Evolutionary conservation across 176 grass and related monocot species (phyloP), one percentile per base, ranked within the genome.

Genomic region (Pontederia paniculata): DNA sequence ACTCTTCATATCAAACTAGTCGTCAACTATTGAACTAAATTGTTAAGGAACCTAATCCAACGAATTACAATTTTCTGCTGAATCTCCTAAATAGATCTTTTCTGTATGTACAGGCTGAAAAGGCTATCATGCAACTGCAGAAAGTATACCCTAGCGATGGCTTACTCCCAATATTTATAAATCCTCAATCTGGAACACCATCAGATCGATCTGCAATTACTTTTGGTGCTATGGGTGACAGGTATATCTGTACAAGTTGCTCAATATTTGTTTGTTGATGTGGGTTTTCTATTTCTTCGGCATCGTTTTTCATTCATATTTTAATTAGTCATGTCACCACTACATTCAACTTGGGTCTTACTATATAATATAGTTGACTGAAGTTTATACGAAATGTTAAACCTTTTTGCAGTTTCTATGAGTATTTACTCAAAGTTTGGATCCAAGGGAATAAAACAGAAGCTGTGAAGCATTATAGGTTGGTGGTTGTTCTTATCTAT

Each of bases 221-320:
- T 79, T 93, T 98, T 42, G 94, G 94, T 85, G 94, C 94, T 55
- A 88, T 98, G 83, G 94, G 94, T 69, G 94, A 98, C 76, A 93
- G 87, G 94, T 93, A 62, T 20, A 31, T 67, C 6, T 78, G 48
- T 71, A 42, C 5, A 48, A 16, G 47, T 84, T 41, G 17, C 52
- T 42, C 44, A 25, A 28, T 51, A 15, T 53, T 62, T 62, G 60
- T 56, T 18, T 55, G 22, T 58, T 3, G 46, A 52, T 56, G 18
- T 43, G 23, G 1, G 53, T 50, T 52, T 64, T 10, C 23, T 66
- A 31, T 62, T 69, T 13, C 44, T 67, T 67, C 64, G 68, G 45
- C 23, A 52, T 72, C 25, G 53, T 69, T 13, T 8, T 42, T 21
- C 41, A 37, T 4, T 65, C 75, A 57, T 71, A 12, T 63, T 21